phyloP scores from a whole-genome alignment of 2,329 filamentous ascomycete genomes.

The Colletotrichum coccodes region DNA sequence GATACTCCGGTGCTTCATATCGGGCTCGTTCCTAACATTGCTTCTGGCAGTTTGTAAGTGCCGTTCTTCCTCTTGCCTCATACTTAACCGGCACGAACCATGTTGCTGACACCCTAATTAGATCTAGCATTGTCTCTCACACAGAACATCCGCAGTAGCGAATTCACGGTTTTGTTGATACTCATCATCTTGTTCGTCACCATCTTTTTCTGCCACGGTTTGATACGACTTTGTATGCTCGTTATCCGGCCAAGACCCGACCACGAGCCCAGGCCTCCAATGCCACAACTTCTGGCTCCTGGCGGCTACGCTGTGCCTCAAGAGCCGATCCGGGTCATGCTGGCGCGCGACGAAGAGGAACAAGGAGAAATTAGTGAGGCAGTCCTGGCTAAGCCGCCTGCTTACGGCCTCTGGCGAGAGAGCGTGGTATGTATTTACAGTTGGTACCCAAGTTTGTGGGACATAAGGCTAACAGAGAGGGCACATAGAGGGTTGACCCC shows the following conservation, averaged over 20 bases:
- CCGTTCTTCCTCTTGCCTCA: not conserved
- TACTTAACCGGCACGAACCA: not conserved
- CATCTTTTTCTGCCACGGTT: constrained; percentile 83
- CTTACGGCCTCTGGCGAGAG: constrained; percentile 86
- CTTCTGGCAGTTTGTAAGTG: constrained; percentile 74
- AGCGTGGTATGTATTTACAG: constrained; percentile 71
- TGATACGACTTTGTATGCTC: constrained; percentile 79
- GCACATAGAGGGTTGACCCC: constrained; percentile 75
- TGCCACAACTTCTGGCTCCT: constrained; percentile 59
- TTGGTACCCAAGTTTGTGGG: not conserved
- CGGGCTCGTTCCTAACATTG: constrained; percentile 68
- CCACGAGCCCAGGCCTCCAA: constrained; percentile 33
- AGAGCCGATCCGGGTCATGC: constrained; percentile 79
- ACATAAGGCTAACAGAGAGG: not conserved
- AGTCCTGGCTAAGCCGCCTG: constrained; percentile 75
- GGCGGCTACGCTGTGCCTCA: constrained; percentile 76
- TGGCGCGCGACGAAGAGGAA: constrained; percentile 79
- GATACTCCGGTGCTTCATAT: constrained; percentile 70
- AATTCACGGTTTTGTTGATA: constrained; percentile 84
- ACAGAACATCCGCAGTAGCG: constrained; percentile 69
- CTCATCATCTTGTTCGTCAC: constrained; percentile 79
- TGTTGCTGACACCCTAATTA: constrained; percentile 45
- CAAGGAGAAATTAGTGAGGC: constrained; percentile 57
- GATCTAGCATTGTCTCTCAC: constrained; percentile 80
- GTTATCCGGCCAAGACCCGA: constrained; percentile 57